Evolutionary conservation across 768 basidiomycete species (phyloP), one percentile per base, ranked within the genome.

Genomic region (Suillus lakei): DNA sequence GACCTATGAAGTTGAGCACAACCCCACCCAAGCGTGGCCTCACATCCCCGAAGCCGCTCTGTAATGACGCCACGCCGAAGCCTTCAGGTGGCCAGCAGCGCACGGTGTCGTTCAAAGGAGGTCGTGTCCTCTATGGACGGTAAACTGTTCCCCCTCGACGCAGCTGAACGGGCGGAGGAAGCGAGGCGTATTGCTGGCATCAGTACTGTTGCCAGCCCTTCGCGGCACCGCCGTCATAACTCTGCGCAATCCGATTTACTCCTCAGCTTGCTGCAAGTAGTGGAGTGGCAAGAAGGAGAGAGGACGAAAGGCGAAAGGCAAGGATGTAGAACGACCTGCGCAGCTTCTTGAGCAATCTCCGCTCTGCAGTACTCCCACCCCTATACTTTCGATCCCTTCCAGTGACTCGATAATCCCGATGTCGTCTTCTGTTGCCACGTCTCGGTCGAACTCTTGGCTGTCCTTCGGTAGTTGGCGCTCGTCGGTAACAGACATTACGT

Each of bases 61-160:
- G 48, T 48, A 71, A 69, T 60, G 68, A 66, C 51, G 8, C 34
- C 21, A 30, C 54, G 26, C 9, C 51, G 4, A 58, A 53, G 30
- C 66, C 73, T 0, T 28, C 74, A 28, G 68, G 63, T 4, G 66
- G 60, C 43, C 67, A 41, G 12, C 73, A 79, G 26, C 78, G 79
- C 26, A 69, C 80, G 8, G 82, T 90, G 13, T 74, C 85, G 1
- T 89, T 90, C 73, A 79, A n/a, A 81, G 58, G 85, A 87, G 41
- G 88, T 90, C 59, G 74, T 87, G 51, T 72, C 72, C 53, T 83
- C 84, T 71, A 88, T 90, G 85, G 80, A 84, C 48, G 88, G 88
- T 5, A 78, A 81, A 5, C 78, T 90, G 23, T 90, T 90, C 68
- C 86, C 83, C 2, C 66, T 72, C 5, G 80, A 84, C 36, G 63